Conservation (phyloP, 176 grass and related monocot genomes). For the Musa beccarii region DNA sequence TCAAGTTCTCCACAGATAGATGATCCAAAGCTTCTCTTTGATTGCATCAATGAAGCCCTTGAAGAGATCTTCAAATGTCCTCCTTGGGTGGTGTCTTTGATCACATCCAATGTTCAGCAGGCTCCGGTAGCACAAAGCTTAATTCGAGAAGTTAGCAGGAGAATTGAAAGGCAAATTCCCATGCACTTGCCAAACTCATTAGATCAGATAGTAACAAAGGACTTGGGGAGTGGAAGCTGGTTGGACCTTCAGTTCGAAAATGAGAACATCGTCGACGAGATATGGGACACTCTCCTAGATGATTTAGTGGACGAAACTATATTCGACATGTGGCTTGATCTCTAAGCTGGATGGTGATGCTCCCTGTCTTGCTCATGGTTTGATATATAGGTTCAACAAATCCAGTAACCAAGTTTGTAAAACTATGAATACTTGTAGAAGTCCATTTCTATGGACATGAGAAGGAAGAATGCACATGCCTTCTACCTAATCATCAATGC, state of each 20-base stretch:
- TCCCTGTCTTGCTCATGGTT: not conserved
- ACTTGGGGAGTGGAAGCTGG: slow-evolving; percentile 50
- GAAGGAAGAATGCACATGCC: not conserved
- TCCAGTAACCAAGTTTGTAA: not conserved
- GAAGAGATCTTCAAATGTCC: slow-evolving; percentile 7
- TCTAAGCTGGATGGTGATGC: slow-evolving; percentile 5
- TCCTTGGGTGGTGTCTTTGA: slow-evolving; percentile 8
- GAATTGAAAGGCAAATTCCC: slow-evolving; percentile 39
- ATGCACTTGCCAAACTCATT: slow-evolving; percentile 39
- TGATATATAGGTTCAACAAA: not conserved
- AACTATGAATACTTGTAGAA: not conserved
- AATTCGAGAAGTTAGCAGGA: slow-evolving; percentile 55
- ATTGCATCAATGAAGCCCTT: slow-evolving; percentile 6
- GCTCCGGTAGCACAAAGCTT: slow-evolving; percentile 36
- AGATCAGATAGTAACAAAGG: slow-evolving; percentile 46
- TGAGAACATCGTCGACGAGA: slow-evolving; percentile 53
- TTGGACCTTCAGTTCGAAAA: slow-evolving; percentile 53
- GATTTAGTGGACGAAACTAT: slow-evolving; percentile 77
- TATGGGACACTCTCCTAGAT: slow-evolving; percentile 71
- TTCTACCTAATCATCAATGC: no score
- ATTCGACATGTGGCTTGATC: slow-evolving; percentile 75
- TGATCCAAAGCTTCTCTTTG: slow-evolving; percentile 43
- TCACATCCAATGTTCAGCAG: not conserved
- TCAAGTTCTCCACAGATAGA: slow-evolving; percentile 49
- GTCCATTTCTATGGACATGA: not conserved